Evolutionary conservation across 208 protist genomes (phyloP), one percentile per base, ranked within the genome.

Genomic region (Acanthamoeba lugdunensis): DNA sequence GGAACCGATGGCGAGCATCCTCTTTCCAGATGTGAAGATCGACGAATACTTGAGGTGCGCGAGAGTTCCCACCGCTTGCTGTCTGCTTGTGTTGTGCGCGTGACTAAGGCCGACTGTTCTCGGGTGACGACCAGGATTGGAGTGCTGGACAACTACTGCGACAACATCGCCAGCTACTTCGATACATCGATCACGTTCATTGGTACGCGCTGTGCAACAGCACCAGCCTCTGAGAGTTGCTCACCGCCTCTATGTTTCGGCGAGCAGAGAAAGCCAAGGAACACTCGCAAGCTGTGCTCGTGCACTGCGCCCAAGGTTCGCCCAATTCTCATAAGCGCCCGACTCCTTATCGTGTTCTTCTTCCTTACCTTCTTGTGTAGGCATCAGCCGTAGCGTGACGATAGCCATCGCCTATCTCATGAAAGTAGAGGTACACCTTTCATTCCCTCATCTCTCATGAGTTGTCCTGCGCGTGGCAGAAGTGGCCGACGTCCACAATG

Each of bases 11-110:
- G 71, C 71, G 6, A 33, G 71, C 16, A 9, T 52, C 9, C 71
- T 81, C 71, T 81, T 81, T 30, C 71, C 71, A 33, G 71, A 81
- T 48, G 71, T 81, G 14, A 81, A 50, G 71, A 81, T 81, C 33
- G 71, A 81, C 11, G 25, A 6, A 23, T 48, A 81, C 50, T 25
- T 81, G 18, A 23, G 71, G 71, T 81, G 48, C 0, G 48, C 48
- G 48, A 11, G 7, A 48, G 3, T 77, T 13, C 16, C 69, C 37
- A 41, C 9, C 18, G n/a, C 33, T 9, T 33, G 23, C 56, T 61
- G 14, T 61, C 21, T 58, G 16, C 18, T 7, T 58, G 54, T 58
- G 56, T 61, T 23, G 18, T 23, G 18, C 0, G 5, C 14, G 0
- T 33, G 28, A 77, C 33, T 21, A 77, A 77, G 0, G 16, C 2